Percentiles rank a stretch among this genome's conserved stretches.
Conservation (phyloP, 169 alveolate genomes). For the Sarcocystis neurona region DNA sequence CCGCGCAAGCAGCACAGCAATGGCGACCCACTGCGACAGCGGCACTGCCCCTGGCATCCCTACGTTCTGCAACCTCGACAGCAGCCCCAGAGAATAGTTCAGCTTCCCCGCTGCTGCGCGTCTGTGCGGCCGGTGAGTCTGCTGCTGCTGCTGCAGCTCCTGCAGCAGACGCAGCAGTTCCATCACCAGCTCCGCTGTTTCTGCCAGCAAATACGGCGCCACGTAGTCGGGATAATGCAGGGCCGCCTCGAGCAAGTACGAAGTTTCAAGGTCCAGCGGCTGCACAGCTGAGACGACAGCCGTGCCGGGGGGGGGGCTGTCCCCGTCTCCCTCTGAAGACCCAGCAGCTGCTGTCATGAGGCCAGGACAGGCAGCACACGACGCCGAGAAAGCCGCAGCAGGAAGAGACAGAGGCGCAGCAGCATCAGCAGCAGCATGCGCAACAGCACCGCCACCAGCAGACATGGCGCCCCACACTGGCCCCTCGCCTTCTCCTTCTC, state of each 20-base stretch:
- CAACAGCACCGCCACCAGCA: too few species aligned
- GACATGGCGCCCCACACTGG: too few species aligned
- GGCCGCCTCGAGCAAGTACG: background rate
- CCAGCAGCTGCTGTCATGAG: background rate
- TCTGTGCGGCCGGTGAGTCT: too few species aligned
- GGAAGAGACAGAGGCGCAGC: too few species aligned
- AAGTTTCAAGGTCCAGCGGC: slow-evolving; percentile 1
- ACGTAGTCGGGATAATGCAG: slow-evolving; percentile 32
- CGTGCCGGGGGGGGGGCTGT: background rate
- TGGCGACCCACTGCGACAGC: background rate
- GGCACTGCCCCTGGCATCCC: background rate
- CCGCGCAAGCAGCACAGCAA: slow-evolving; percentile 26
- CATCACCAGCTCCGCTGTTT: slow-evolving; percentile 30
- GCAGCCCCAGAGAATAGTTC: background rate
- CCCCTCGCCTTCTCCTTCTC: too few species aligned
- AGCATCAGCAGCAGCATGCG: too few species aligned
- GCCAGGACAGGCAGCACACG: background rate
- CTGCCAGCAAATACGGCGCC: slow-evolving; percentile 24
- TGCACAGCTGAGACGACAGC: background rate
- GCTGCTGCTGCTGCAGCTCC: slow-evolving; percentile 14
- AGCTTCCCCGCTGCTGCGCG: background rate
- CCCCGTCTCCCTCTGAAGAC: background rate
- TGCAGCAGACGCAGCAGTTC: background rate
- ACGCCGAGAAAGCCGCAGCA: too few species aligned
- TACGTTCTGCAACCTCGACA: background rate